A percentile compares a stretch with the other conserved stretches of the same genome.
Evolutionary conservation across 2,329 filamentous ascomycete genomes (phyloP).

Genomic region (Fusarium cicatricum): DNA sequence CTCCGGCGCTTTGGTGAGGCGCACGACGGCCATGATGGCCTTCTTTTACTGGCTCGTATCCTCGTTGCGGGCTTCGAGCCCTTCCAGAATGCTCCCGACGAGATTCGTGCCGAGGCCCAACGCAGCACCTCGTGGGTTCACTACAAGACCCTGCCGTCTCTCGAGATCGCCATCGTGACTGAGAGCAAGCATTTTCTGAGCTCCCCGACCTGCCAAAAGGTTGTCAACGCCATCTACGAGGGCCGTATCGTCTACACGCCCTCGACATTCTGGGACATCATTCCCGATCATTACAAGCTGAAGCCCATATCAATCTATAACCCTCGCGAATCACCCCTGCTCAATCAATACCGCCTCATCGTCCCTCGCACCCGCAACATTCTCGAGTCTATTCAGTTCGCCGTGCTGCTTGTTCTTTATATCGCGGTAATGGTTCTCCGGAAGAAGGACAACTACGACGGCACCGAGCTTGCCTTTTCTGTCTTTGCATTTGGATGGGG

Average conservation of each 20-base stretch:
- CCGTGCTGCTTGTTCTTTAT: slow-evolving; percentile 74
- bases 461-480: slow-evolving; percentile 71
- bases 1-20: slow-evolving; percentile 82
- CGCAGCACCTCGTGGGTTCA: slow-evolving; percentile 57
- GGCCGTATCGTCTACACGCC: slow-evolving; percentile 85
- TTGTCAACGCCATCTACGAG: slow-evolving; percentile 83
- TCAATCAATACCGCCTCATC: slow-evolving; percentile 87
- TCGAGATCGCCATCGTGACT: slow-evolving; percentile 84
- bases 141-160: slow-evolving; percentile 72
- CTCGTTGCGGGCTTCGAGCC: slow-evolving; percentile 85
- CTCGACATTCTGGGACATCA: slow-evolving; percentile 81
- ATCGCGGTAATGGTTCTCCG: slow-evolving; percentile 75
- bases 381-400: slow-evolving; percentile 78
- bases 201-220: slow-evolving; percentile 80
- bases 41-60: slow-evolving; percentile 79
- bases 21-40: slow-evolving; percentile 72
- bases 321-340: slow-evolving; percentile 74
- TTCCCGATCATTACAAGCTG: slow-evolving; percentile 86
- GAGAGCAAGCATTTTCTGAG: slow-evolving; percentile 82
- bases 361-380: slow-evolving; percentile 81
- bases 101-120: slow-evolving; percentile 68
- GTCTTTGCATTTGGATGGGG: slow-evolving; percentile 82
- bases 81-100: slow-evolving; percentile 80
- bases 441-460: slow-evolving; percentile 63
- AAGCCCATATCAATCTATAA: slow-evolving; percentile 84